Base-by-base conservation (phyloP, 1,284 basidiomycete genomes). In the Takashimella tepidaria region DNA sequence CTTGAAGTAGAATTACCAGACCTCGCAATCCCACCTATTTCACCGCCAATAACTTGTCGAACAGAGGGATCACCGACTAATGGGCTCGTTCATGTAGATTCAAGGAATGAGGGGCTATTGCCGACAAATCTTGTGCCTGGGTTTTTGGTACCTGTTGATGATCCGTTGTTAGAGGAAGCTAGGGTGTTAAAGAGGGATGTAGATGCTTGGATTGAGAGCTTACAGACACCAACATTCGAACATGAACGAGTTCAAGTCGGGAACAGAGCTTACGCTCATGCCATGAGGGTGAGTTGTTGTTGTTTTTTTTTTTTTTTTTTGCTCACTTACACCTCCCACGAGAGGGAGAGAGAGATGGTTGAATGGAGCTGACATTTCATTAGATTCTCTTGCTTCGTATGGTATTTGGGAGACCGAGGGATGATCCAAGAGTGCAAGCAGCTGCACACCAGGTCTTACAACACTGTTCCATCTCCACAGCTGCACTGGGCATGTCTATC, bases 361-460 rank as follows among this genome's bases (percentile, higher is more conserved):
- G 21, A 20, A 46, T 10, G 24, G 19, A 10, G 24, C 12, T 6
- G 45, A 46, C 11, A 16, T 46, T 22, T 16, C 45, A n/a, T 16
- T 47, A 79, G 79, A 79, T 79, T 56, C 65, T 79, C 49, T 70
- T 80, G 23, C 72, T 80, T 13, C 70, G 77, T 40, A 78, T 77
- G 53, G 75, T 81, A 21, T 78, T 77, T 58, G 68, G 75, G 40
- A 70, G 75, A 50, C 57, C 68, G 19, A 67, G 76, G 22, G 66
- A 65, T 37, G 76, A 78, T 63, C 60, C 66, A 26, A 62, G 74
- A 25, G 77, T 79, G 20, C 79, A 79, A 51, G 52, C 55, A 11
- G 67, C 70, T 4, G 70, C 72, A 13, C 59, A 64, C 31, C 67
- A 70, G 47, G 72, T 73, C 1, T 52, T 75, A 10, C 62, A 67